phyloP scores from a whole-genome alignment of 1,139 yeast species.

The Kurtzmaniella quercitrusa region DNA sequence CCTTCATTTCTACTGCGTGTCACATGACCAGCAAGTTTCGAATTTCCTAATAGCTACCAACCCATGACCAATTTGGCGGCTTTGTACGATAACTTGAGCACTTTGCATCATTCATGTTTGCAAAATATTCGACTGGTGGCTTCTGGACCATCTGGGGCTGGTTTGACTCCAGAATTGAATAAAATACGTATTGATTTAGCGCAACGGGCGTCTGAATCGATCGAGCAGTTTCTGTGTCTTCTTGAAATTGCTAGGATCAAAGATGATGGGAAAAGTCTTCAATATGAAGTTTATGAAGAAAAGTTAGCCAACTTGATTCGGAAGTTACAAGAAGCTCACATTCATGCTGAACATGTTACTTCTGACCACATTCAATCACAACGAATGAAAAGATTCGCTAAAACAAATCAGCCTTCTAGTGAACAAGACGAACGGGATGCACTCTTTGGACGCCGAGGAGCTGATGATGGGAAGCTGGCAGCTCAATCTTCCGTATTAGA shows the following conservation, averaged over 20 bases:
- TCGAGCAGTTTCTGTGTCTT: background rate
- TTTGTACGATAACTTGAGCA: background rate
- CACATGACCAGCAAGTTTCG: background rate
- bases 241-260: background rate
- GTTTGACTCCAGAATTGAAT: background rate
- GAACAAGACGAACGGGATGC: conserved; percentile 10
- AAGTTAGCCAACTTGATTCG: conserved; percentile 20
- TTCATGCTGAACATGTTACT: conserved; percentile 21
- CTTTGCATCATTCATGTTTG: background rate
- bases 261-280: background rate
- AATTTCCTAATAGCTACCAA: background rate
- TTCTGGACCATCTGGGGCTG: background rate
- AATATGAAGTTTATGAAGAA: conserved; percentile 17
- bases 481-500: conserved; percentile 35
- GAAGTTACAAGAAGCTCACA: conserved; percentile 23
- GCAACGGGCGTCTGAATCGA: background rate
- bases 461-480: conserved; percentile 11
- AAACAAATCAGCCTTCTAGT: conserved; percentile 5
- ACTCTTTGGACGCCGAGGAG: conserved; percentile 18
- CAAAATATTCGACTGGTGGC: background rate
- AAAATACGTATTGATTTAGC: background rate
- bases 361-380: conserved; percentile 26
- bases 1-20: background rate
- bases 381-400: conserved; percentile 20
- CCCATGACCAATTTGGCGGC: background rate